Base-by-base conservation (phyloP, 1,284 basidiomycete genomes). In the Xerocomus amazonicus region DNA sequence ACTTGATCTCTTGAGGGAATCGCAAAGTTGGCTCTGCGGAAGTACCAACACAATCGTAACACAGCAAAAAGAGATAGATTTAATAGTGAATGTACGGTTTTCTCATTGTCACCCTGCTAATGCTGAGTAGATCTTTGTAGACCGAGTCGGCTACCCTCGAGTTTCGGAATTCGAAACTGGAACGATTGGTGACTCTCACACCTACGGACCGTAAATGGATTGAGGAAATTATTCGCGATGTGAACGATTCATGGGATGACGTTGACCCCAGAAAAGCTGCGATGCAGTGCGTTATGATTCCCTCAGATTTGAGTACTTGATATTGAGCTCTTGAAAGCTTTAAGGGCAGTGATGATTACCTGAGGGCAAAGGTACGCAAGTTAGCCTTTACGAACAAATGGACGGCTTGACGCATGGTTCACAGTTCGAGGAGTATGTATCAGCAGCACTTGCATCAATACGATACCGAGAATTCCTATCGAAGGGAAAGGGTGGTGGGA, bases 171-270 rank as follows among this genome's bases (percentile, higher is more conserved):
- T 81, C 87, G 0, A 83, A 78, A 61, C 64, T 97, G 6, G 92
- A 96, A 59, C 79, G 87, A 28, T 72, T 87, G 26, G 82, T 89
- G 27, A 81, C 80, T 6, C 73, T 99, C 52, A 98, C 96, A 1
- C 75, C 96, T 0, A 92, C 94, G 1, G 97, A 99, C 69, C 77
- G 96, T 51, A 97, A 93, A 67, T 99, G 97, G 96, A 95, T 99
- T 69, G 82, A 84, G 52, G 82, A 83, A 56, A 79, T 84, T 45
- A 80, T 93, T 42, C 79, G 77, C 47, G 88, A 90, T 43, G 90
- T 95, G 10, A 91, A 92, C 56, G 84, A 89, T 49, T 79, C 81
- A 3, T 96, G 87, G 84, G 79, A 81, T 49, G 78, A 83, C 3
- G 74, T 73, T 26, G 83, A 87, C 56, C 77, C 84, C 2, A 71